Base-by-base conservation (phyloP, 306 rosid genomes). In the Sindora glabra region DNA sequence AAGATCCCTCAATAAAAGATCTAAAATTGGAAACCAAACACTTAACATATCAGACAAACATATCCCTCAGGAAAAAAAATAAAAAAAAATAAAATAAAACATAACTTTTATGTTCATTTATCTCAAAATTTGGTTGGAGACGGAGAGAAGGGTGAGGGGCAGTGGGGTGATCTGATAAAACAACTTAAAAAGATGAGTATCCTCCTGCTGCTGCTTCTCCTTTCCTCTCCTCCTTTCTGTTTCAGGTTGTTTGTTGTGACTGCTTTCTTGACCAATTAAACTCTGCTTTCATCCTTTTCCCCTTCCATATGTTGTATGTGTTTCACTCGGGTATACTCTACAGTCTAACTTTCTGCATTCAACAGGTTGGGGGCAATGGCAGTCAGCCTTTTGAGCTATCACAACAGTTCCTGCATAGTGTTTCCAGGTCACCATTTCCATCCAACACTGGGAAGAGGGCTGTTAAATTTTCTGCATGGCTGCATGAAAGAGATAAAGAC, bases 391-490 rank as follows among this genome's bases (percentile, higher is more conserved):
- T 88, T 74, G 79, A 84, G 62, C 86, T 92, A 48, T 92, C 98
- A 30, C 94, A 70, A 37, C 86, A 65, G 53, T 92, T 92, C 68
- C 80, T 88, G 77, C 90, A 82, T 42, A 73, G 71, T 56, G 67
- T 89, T 72, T 83, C 89, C 13, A 82, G 71, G 84, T 88, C 98
- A 33, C 84, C 95, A 24, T 88, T 92, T 74, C 96, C 96, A 34
- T 42, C 67, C 42, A 68, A 86, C 59, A 77, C 94, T 48, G 95
- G 90, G 74, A 81, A 73, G 46, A 81, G 74, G 66, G 95, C 94
- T 59, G 69, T 78, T 42, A 82, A 76, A 63, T 81, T 89, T 53
- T 74, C 86, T 55, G 63, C 42, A 2, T 86, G 87, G 90, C 86
- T 92, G 32, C 69, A 38, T 34, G 94, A 86, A 72, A 81, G 65